These are phyloP conservation scores for Ustilago cynodontis DNA, from an alignment of 1,284 basidiomycete species.

Conservation along the genomic window DNA sequence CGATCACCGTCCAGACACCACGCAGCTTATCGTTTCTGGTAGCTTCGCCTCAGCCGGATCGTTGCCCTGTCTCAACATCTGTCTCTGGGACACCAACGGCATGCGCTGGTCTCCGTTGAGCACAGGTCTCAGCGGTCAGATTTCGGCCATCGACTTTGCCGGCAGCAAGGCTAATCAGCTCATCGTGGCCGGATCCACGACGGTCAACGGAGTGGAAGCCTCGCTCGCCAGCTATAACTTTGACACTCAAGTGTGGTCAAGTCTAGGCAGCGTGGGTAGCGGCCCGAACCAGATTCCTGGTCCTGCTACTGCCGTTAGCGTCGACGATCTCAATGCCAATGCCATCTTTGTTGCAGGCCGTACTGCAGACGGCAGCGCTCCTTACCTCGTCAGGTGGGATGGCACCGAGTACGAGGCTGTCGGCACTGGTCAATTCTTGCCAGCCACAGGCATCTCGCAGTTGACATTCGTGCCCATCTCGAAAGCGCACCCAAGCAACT, in stretches of 20 bases:
- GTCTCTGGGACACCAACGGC: conserved; percentile 78
- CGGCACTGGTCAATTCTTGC: conserved; percentile 66
- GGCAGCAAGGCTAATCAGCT: conserved; percentile 59
- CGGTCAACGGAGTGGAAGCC: conserved; percentile 75
- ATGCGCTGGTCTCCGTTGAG: conserved; percentile 86
- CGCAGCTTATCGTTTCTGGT: conserved; percentile 84
- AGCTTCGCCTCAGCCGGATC: conserved; percentile 84
- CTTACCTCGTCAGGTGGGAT: conserved; percentile 62
- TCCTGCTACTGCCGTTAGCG: conserved; percentile 86
- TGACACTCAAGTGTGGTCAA: conserved; percentile 73
- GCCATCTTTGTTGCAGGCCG: conserved; percentile 91
- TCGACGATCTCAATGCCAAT: conserved; percentile 82
- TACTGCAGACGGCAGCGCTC: conserved; percentile 42
- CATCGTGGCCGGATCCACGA: conserved; percentile 77
- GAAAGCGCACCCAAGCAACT: conserved; percentile 78
- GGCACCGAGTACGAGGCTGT: conserved; percentile 46
- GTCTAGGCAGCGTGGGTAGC: conserved; percentile 81
- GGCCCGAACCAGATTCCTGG: conserved; percentile 79
- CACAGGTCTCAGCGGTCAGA: conserved; percentile 84
- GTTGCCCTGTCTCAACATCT: conserved; percentile 82
- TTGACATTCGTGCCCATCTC: conserved; percentile 87
- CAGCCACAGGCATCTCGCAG: conserved; percentile 81
- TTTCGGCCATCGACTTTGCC: conserved; percentile 82
- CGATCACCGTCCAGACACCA: conserved; percentile 77
- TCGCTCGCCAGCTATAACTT: conserved; percentile 82